phyloP scores from a whole-genome alignment of 2,329 filamentous ascomycete species.

The Cladophialophora immunda region DNA sequence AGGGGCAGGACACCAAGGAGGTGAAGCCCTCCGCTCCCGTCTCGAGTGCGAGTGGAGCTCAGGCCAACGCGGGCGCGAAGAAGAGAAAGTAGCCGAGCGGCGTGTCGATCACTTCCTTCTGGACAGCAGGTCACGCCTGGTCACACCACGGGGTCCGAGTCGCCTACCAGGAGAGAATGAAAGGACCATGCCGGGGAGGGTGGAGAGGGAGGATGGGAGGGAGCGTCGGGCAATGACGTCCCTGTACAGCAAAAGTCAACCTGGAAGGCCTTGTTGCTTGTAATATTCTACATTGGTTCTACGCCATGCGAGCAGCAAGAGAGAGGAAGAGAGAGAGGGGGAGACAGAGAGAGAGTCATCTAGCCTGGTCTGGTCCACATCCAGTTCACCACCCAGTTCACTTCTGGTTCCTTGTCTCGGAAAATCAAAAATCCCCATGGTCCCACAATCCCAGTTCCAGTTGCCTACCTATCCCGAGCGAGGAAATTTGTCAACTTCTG shows the following conservation, averaged over 20 bases:
- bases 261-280: not conserved
- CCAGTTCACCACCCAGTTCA: no score
- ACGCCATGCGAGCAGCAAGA: no score
- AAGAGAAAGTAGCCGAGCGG: slow-evolving; percentile 34
- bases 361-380: no score
- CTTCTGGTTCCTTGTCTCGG: no score
- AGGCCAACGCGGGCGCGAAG: slow-evolving; percentile 36
- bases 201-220: not conserved
- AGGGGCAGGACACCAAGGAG: slow-evolving; percentile 39
- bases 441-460: no score
- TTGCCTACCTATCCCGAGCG: no score
- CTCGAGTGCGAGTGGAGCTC: slow-evolving; percentile 34
- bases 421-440: no score
- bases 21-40: slow-evolving; percentile 37
- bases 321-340: no score
- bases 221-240: not conserved
- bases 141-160: not conserved
- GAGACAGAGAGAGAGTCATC: no score
- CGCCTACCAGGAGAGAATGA: not conserved
- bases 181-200: not conserved
- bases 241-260: not conserved
- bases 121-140: not conserved
- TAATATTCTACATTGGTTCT: no score
- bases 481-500: no score
- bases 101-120: not conserved